phyloP scores from a whole-genome alignment of 352 stramenopile species.

The Globisporangium lucens region DNA sequence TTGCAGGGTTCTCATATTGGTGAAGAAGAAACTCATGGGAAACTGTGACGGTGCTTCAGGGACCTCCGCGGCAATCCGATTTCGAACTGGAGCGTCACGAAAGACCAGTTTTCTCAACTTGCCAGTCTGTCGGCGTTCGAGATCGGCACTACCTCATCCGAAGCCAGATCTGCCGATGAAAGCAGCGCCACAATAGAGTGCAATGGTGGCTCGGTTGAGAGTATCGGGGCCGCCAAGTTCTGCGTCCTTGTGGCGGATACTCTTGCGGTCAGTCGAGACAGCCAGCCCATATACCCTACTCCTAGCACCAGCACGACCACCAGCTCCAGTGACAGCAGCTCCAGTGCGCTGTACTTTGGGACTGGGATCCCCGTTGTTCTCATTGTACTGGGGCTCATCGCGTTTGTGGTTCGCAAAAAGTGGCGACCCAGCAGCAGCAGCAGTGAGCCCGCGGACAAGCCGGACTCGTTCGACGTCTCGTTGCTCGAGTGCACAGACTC shows the following conservation, averaged over 20 bases:
- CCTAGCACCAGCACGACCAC: too few species aligned
- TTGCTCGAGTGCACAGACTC: conserved; percentile 3
- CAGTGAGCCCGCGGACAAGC: not conserved
- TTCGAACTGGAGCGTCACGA: not conserved
- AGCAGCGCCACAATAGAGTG: too few species aligned
- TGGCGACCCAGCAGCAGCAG: not conserved
- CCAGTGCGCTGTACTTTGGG: not conserved
- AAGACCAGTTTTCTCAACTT: not conserved
- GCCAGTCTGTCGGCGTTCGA: not conserved
- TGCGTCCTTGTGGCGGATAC: not conserved
- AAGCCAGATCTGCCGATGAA: too few species aligned
- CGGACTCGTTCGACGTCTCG: not conserved
- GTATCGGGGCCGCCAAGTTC: too few species aligned
- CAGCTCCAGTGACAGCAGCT: too few species aligned
- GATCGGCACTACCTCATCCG: not conserved
- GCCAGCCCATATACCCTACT: too few species aligned
- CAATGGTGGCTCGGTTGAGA: too few species aligned
- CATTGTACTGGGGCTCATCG: not conserved
- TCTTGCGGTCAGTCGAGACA: too few species aligned
- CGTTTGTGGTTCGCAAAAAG: not conserved
- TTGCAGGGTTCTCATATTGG: too few species aligned
- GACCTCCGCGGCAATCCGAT: conserved; percentile 3
- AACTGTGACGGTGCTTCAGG: not conserved
- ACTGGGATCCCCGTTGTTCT: not conserved
- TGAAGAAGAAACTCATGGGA: too few species aligned